A percentile compares a stretch with the other conserved stretches of the same genome.
Evolutionary conservation across 805 yeast genomes (phyloP).

Genomic region (Candida patagonica): DNA sequence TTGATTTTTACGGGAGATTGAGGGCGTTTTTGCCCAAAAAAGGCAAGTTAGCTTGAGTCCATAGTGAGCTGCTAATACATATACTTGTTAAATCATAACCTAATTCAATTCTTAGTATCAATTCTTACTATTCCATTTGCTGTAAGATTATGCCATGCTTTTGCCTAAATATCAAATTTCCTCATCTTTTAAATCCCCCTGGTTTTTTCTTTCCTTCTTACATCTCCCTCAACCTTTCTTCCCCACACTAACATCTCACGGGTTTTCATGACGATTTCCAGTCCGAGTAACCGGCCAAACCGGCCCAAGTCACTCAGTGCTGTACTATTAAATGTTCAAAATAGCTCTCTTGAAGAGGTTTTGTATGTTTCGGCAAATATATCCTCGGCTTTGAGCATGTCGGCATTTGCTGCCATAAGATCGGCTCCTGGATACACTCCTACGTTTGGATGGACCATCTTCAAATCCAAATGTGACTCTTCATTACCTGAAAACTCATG

Average conservation of each 20-base stretch:
- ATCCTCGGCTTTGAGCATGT: background rate
- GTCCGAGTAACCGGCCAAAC: background rate
- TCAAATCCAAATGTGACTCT: conserved; percentile 7
- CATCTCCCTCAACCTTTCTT: background rate
- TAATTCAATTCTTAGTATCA: too few relatives aligned
- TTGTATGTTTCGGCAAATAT: background rate
- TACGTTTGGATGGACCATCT: conserved; percentile 11
- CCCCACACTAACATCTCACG: background rate
- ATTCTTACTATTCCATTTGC: too few relatives aligned
- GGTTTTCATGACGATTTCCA: conserved; percentile 2
- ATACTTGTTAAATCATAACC: background rate
- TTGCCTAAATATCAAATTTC: conserved; percentile 1
- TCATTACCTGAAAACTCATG: conserved; percentile 10
- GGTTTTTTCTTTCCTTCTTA: background rate
- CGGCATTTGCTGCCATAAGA: background rate
- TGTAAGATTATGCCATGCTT: too few relatives aligned
- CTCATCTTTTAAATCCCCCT: background rate
- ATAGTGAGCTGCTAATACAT: background rate
- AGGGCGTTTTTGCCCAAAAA: conserved; percentile 3
- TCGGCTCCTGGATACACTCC: conserved; percentile 1
- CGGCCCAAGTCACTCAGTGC: background rate
- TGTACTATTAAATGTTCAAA: background rate
- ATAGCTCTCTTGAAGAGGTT: background rate
- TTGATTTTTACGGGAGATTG: conserved; percentile 32
- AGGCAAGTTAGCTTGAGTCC: background rate